Base-by-base conservation (phyloP, 768 basidiomycete genomes). In the Mycena galopus region DNA sequence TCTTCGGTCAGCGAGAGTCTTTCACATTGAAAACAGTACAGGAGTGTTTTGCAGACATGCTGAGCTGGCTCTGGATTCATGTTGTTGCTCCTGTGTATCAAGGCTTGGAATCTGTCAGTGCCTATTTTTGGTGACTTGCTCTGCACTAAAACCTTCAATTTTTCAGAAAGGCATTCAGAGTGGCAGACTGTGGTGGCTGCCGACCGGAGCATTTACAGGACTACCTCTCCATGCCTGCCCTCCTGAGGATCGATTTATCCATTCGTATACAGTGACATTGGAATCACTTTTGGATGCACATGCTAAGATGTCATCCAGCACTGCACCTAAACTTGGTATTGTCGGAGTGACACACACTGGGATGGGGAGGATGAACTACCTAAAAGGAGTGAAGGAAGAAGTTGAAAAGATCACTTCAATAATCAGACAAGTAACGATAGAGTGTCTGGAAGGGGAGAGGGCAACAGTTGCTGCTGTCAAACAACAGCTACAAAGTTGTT, bases 171-270 rank as follows among this genome's bases (percentile, higher is more conserved):
- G 27, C 53, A 55, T 50, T 23, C 47, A 50, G 19, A 50, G 14
- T 23, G 39, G 39, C 16, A 10, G 39, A 17, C 39, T 42, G 11
- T 42, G 39, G 39, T 42, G 39, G 39, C 7, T 42, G 16, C 39
- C 39, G 8, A 42, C 39, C 8, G 75, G 75, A 2, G 59, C 67
- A 33, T 74, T 76, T 37, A 72, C 59, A 16, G 51, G 60, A 29
- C 56, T 76, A 7, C 75, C 75, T 55, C 53, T 76, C 2, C 75
- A 76, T 69, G 75, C 75, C 56, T 61, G 61, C 16, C 11, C 39
- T 42, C 39, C 8, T 10, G 39, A 42, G 11, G 39, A 42, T 42
- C 16, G 4, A 42, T 42, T 42, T 17, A 42, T 42, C 39, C 39
- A 42, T 42, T 42, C 39, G 4, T 42, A 42, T 42, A 42, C 39